phyloP scores from a whole-genome alignment of 257 asterid genomes.

The Plantago elongata region DNA sequence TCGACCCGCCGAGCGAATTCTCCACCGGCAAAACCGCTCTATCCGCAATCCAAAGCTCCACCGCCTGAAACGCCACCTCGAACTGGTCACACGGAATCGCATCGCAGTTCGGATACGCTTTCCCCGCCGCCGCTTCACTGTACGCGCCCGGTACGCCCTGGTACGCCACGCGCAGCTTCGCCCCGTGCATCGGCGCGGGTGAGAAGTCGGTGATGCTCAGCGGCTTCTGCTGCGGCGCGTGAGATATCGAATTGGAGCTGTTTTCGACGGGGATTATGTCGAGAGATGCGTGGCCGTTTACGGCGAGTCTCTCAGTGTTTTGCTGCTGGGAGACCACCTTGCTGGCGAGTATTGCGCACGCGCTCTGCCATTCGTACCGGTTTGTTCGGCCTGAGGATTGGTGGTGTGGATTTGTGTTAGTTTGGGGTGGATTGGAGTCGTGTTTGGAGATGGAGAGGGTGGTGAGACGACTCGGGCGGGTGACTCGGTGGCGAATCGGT shows the following conservation, averaged over 20 bases:
- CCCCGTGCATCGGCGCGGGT: constrained; percentile 87
- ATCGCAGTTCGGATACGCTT: constrained; percentile 83
- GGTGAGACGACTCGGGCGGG: constrained; percentile 16
- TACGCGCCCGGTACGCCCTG: constrained; percentile 97
- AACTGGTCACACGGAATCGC: constrained; percentile 97
- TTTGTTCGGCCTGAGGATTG: constrained; percentile 39
- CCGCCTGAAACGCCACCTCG: constrained; percentile 93
- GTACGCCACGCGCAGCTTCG: constrained; percentile 81
- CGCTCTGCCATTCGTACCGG: constrained; percentile 92
- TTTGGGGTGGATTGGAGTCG: constrained; percentile 15
- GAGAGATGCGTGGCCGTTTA: constrained; percentile 59
- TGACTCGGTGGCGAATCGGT: constrained; percentile 18
- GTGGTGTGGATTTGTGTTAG: constrained; percentile 16
- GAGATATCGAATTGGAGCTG: constrained; percentile 2
- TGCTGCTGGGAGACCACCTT: constrained; percentile 80
- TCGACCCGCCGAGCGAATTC: constrained; percentile 89
- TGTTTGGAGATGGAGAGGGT: constrained; percentile 28
- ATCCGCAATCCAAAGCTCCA: constrained; percentile 98
- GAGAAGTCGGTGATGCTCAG: constrained; percentile 67
- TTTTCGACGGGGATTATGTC: constrained; percentile 57
- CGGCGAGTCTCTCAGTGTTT: constrained; percentile 55
- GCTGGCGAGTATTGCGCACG: constrained; percentile 84
- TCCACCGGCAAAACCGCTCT: constrained; percentile 94
- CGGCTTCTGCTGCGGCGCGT: constrained; percentile 58
- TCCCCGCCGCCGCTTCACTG: constrained; percentile 96